Evolutionary conservation across 805 yeast species (phyloP).

Genomic region (Candida pseudoglaebosa): DNA sequence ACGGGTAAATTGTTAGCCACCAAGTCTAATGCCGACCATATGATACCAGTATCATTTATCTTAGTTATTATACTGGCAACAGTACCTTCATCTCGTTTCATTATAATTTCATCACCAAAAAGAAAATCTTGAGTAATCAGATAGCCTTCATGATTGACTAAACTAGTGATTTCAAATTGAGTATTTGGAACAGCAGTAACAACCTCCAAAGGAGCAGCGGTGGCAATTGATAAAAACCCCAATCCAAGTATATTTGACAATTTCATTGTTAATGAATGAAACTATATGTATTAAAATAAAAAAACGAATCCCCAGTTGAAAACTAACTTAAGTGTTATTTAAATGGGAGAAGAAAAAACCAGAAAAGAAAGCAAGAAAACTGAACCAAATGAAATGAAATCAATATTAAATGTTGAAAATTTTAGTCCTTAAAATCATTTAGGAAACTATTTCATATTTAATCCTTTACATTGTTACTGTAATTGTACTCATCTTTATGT

Average conservation of each 20-base stretch:
- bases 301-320: no score
- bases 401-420: not conserved
- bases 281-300: not conserved
- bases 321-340: no score
- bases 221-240: slow-evolving; percentile 7
- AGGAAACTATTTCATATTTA: not conserved
- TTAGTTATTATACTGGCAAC: slow-evolving; percentile 20
- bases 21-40: slow-evolving; percentile 32
- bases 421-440: not conserved
- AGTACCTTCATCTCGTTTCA: slow-evolving; percentile 21
- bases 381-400: no score
- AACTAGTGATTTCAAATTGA: slow-evolving; percentile 14
- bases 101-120: not conserved
- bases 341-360: no score
- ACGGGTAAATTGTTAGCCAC: slow-evolving; percentile 28
- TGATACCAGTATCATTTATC: slow-evolving; percentile 30
- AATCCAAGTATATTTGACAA: slow-evolving; percentile 5
- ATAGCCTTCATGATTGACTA: slow-evolving; percentile 1
- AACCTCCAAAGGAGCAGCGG: slow-evolving; percentile 20
- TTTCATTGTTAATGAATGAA: not conserved
- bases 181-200: slow-evolving; percentile 18
- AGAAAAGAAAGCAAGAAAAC: not conserved
- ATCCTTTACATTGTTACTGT: not conserved
- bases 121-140: not conserved
- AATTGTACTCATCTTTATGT: slow-evolving; percentile 1